Evolutionary conservation across 768 basidiomycete genomes (phyloP), one percentile per base, ranked within the genome.

Genomic region (Tricholoma matsutake): DNA sequence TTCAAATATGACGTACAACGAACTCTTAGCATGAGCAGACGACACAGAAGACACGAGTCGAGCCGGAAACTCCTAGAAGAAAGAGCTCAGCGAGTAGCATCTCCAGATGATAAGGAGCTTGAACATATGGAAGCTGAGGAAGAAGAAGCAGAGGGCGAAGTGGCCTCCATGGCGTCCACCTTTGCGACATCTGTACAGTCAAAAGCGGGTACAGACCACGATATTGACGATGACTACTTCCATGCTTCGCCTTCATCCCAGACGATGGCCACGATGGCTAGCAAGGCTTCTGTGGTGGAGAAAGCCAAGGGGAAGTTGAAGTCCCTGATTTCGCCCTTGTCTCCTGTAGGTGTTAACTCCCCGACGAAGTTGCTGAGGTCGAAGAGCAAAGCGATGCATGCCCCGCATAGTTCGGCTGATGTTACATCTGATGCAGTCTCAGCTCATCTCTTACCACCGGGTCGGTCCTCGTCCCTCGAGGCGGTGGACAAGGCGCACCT

Each of bases 1-100:
- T 98, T 96, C 82, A 97, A 97, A 68, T 94, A 94, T 68, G 89
- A 96, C 65, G 89, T 96, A 6, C 72, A 85, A 57, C 82, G 83
- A 25, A 81, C 82, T 2, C 70, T 81, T 18, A 88, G 85, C 71
- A 80, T 78, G 62, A 67, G 78, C 54, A 82, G 79, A 68, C 76
- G 77, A 28, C 73, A 69, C 37, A 55, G 62, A 35, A 74, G 76
- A 8, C 78, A 73, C 61, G 71, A 73, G n/a, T 73, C 74, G 52
- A 73, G 69, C 64, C 76, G 75, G 63, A 69, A 64, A 55, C 67
- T 68, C 66, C 74, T 54, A 69, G 75, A 49, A 63, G 80, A 80
- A 6, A 73, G 73, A 51, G 58, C 60, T 43, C 66, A 57, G 53
- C 72, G 58, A 51, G 65, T 75, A 37, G 65, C 69, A 6, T 82